Conservation (phyloP, 495 filamentous ascomycete species). For the Diplogelasinospora grovesii region DNA sequence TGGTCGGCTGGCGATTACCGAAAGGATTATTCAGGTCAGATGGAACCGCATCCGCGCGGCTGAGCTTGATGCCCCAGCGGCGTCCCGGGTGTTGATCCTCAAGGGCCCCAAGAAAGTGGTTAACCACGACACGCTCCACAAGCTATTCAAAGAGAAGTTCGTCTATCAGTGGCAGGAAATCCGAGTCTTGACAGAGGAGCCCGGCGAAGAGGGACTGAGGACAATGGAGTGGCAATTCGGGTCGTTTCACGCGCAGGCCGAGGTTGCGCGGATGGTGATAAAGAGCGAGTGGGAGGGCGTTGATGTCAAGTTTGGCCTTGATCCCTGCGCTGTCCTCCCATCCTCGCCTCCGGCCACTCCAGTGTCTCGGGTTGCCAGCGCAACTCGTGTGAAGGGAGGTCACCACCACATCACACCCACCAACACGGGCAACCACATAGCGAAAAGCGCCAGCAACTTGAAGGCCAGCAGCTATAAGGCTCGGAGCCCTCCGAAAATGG, state of each 20-base stretch:
- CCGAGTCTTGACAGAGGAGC: neutral
- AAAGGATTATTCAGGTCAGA: neutral
- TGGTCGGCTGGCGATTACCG: neutral
- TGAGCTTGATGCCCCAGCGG: too few species aligned
- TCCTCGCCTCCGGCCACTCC: too few species aligned
- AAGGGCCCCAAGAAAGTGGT: neutral
- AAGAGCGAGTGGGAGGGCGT: neutral
- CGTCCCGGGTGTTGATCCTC: slow-evolving; percentile 1
- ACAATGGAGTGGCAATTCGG: neutral
- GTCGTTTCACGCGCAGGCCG: neutral
- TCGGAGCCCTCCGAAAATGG: too few species aligned
- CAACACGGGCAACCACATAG: too few species aligned
- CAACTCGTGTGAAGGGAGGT: too few species aligned
- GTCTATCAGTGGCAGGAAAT: neutral
- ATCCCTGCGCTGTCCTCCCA: too few species aligned
- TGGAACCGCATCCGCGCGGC: neutral
- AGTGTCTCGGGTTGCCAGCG: too few species aligned
- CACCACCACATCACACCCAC: too few species aligned
- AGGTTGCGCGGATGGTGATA: neutral
- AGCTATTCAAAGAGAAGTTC: neutral
- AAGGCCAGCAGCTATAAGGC: too few species aligned
- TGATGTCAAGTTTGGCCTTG: neutral
- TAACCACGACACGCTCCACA: neutral
- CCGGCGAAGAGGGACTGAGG: neutral
- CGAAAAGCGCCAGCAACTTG: too few species aligned